Evolutionary conservation across 225 moss, liverwort and hornwort species (phyloP).

Genomic region (Sphagnum tenellum): DNA sequence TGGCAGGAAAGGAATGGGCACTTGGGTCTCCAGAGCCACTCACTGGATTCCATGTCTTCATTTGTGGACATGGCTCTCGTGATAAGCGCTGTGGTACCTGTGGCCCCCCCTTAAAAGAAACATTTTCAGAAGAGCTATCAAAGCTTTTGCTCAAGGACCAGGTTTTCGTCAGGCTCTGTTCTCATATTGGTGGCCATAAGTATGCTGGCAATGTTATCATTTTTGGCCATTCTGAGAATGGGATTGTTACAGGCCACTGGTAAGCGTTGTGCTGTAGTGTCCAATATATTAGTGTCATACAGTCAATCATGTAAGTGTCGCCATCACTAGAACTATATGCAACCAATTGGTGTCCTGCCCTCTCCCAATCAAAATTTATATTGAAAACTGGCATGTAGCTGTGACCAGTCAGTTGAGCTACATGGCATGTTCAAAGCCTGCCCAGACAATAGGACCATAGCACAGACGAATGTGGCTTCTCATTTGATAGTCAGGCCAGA

Average conservation of each 20-base stretch:
- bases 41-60: slow-evolving; percentile 66
- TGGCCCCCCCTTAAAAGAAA: slow-evolving; percentile 63
- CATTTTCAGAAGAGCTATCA: slow-evolving; percentile 43
- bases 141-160: slow-evolving; percentile 43
- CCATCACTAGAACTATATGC: too few species aligned
- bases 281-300: too few species aligned
- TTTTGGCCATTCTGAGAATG: slow-evolving; percentile 33
- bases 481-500: too few species aligned
- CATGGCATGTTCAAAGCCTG: too few species aligned
- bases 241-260: slow-evolving; percentile 71
- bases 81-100: slow-evolving; percentile 83
- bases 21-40: slow-evolving; percentile 50
- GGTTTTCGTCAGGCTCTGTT: slow-evolving; percentile 73
- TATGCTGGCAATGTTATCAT: slow-evolving; percentile 92
- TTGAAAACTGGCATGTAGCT: too few species aligned
- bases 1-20: slow-evolving; percentile 64
- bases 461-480: too few species aligned
- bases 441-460: too few species aligned
- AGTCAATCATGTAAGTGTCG: too few species aligned
- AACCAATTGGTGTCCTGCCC: too few species aligned
- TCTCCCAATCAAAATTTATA: too few species aligned
- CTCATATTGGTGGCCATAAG: slow-evolving; percentile 96
- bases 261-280: slow-evolving; percentile 9
- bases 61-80: slow-evolving; percentile 74
- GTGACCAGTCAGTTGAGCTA: too few species aligned